These are phyloP conservation scores for Physaria fendleri DNA, from an alignment of 345 rosid species.

Conservation along the genomic window DNA sequence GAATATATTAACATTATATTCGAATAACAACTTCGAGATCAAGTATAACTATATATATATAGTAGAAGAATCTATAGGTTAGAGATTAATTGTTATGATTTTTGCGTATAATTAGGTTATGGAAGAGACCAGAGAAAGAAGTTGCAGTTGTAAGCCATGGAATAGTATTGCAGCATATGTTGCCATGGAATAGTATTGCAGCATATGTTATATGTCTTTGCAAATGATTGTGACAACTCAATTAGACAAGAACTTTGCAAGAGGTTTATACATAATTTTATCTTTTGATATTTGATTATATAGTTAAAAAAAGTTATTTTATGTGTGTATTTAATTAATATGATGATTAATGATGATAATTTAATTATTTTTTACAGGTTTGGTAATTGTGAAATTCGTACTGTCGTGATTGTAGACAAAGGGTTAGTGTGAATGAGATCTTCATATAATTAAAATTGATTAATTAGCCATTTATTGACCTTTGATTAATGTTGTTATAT, in stretches of 20 bases:
- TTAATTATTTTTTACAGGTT: no score
- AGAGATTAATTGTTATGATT: no score
- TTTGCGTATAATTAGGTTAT: no score
- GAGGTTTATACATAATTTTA: conserved; percentile 12
- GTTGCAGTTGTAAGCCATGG: conserved; percentile 35
- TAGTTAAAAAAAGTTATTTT: no score
- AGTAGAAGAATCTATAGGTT: no score
- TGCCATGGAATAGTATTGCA: conserved; percentile 35
- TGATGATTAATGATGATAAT: no score
- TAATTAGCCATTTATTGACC: not conserved
- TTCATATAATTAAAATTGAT: not conserved
- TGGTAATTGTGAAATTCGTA: conserved; percentile 32
- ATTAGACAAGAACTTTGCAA: conserved; percentile 23
- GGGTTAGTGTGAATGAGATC: conserved; percentile 20
- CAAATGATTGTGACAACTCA: conserved; percentile 27
- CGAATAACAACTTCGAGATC: no score
- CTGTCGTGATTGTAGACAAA: conserved; percentile 31
- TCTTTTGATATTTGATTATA: not conserved
- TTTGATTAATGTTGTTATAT: not conserved
- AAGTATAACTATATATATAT: no score
- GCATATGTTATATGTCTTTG: conserved; percentile 32
- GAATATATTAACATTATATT: no score
- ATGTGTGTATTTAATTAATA: no score
- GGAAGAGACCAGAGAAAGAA: conserved; percentile 35
- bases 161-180: no score